Conservation (phyloP, 768 basidiomycete species). For the Mycena kentingensis region DNA sequence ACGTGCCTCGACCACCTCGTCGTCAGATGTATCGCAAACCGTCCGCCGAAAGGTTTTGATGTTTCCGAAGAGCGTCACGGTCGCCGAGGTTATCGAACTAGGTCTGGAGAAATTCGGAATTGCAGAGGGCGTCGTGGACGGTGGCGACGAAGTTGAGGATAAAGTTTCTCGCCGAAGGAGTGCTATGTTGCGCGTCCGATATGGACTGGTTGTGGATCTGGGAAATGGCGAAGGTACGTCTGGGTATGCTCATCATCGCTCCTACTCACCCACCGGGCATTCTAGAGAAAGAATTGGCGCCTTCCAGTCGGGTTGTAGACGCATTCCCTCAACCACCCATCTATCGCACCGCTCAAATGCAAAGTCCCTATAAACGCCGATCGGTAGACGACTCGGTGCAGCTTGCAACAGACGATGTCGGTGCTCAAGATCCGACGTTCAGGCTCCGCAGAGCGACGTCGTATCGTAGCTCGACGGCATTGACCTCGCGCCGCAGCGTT, state of each 20-base stretch:
- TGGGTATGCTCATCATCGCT: neutral
- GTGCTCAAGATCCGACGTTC: conserved; percentile 84
- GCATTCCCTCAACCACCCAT: conserved; percentile 76
- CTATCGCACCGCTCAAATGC: conserved; percentile 64
- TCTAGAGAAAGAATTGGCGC: conserved; percentile 76
- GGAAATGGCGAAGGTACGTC: conserved; percentile 62
- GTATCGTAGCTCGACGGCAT: conserved; percentile 61
- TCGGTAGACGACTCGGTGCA: conserved; percentile 83
- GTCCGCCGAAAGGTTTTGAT: conserved; percentile 82
- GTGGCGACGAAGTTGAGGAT: conserved; percentile 97
- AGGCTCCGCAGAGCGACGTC: conserved; percentile 81
- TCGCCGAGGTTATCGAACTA: conserved; percentile 93
- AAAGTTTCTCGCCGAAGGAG: conserved; percentile 83
- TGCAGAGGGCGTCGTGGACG: conserved; percentile 95
- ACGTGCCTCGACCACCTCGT: conserved; percentile 43
- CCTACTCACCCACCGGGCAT: conserved; percentile 2
- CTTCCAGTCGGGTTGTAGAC: conserved; percentile 84
- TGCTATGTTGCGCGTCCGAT: conserved; percentile 79
- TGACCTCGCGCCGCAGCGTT: conserved; percentile 58
- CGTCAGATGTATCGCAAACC: conserved; percentile 58
- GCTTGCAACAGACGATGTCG: conserved; percentile 70
- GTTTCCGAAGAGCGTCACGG: conserved; percentile 93
- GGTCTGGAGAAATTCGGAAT: conserved; percentile 94
- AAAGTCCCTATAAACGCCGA: conserved; percentile 70
- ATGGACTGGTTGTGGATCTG: conserved; percentile 67